These are phyloP conservation scores for Arthroderma sp. DNA, from an alignment of 2,329 filamentous ascomycete species.

Conservation along the genomic window DNA sequence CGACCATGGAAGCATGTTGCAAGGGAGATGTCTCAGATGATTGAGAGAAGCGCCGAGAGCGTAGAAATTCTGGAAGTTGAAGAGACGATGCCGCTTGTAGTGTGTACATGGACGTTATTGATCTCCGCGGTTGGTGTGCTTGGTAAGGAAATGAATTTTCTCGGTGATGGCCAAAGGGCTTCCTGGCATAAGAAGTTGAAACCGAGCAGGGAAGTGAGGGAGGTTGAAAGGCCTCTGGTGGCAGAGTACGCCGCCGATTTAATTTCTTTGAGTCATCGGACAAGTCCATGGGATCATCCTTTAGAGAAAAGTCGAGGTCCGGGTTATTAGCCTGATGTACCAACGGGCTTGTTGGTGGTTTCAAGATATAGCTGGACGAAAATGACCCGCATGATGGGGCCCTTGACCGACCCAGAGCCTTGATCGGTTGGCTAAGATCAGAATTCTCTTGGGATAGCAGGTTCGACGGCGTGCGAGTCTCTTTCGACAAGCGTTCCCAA, in stretches of 20 bases:
- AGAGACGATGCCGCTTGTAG: conserved; percentile 36
- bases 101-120: conserved; percentile 49
- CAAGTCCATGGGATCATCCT: conserved; percentile 40
- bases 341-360: conserved; percentile 81
- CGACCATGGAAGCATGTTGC: conserved; percentile 89
- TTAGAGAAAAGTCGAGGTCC: conserved; percentile 52
- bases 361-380: conserved; percentile 68
- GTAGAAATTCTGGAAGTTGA: conserved; percentile 15
- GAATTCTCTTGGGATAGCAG: not conserved
- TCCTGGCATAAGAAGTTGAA: conserved; percentile 6
- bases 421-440: not conserved
- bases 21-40: conserved; percentile 62
- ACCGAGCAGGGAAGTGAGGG: conserved; percentile 27
- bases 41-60: conserved; percentile 51
- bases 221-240: conserved; percentile 45
- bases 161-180: conserved; percentile 34
- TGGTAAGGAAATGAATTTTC: conserved; percentile 56
- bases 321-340: conserved; percentile 80
- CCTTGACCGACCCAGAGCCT: conserved; percentile 22
- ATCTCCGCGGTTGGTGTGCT: conserved; percentile 64
- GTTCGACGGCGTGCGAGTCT: no score
- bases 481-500: no score
- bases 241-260: conserved; percentile 58
- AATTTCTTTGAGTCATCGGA: conserved; percentile 33
- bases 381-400: conserved; percentile 56